Base-by-base conservation (phyloP, 352 stramenopile species). In the Globisporangium spiculum region DNA sequence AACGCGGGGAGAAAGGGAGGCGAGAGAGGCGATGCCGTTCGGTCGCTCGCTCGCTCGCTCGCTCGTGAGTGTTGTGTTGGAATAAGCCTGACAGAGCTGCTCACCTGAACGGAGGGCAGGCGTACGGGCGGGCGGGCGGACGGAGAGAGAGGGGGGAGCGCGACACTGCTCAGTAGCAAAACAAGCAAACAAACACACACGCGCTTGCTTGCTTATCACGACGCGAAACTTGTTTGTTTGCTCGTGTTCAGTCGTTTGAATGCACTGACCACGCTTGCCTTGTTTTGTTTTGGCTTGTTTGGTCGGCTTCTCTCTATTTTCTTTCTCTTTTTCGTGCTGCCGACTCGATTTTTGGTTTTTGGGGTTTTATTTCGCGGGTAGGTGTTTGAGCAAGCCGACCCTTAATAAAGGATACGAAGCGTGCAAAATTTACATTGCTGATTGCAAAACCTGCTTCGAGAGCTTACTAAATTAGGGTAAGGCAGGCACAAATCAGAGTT, bases 11-110 rank as follows among this genome's bases (percentile, higher is more conserved):
- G 54, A 60, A 20, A 60, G 26, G 34, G 54, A 26, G 54, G 12
- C 8, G 26, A 38, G 38, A 14, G 53, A 24, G 58, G 30, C 30
- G 30, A 32, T 32, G 36, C 36, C 41, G 58, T 54, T 63, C 58
- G 34, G n/a, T 63, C 34, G 34, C 32, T 63, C 12, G 52, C 50
- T 63, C 34, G 34, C 32, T 63, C 12, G 52, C 50, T 57, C 26
- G 26, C 7, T 22, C 2, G 26, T 44, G 34, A 14, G 36, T 57
- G 52, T 34, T 58, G 12, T 36, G 12, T 36, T 58, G 53, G 53
- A 58, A 58, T 36, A 50, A 50, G 41, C 41, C 12, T n/a, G 4
- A 58, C 30, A 32, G 30, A 58, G 53, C 14, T 58, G 53, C 53
- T 34, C 24, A 20, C 12, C 24, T 46, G 53, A 58, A 36, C 26